Evolutionary conservation across 345 rosid species (phyloP).

Genomic region (Arabidopsis arenosa): DNA sequence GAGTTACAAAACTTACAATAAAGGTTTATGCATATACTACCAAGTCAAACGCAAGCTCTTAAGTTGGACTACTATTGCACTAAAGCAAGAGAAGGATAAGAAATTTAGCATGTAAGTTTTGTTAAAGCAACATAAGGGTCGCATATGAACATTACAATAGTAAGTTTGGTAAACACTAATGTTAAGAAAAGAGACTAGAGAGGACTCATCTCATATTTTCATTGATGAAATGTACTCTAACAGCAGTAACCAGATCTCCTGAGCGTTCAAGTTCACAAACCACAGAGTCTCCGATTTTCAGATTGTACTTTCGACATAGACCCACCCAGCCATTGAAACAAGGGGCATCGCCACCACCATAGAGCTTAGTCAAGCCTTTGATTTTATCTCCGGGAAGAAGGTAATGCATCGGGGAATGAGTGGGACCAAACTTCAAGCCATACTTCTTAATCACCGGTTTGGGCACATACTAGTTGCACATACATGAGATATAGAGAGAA

Average conservation of each 20-base stretch:
- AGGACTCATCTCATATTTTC: slow-evolving; percentile 1
- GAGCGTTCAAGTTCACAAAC: slow-evolving; percentile 37
- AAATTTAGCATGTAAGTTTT: not conserved
- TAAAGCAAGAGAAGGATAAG: not conserved
- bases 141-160: slow-evolving; percentile 1
- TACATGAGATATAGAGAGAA: not conserved
- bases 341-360: rapidly evolving
- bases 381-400: not conserved
- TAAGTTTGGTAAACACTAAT: slow-evolving; percentile 2
- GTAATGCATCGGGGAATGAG: not conserved
- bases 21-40: not conserved
- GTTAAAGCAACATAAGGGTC: not conserved
- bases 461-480: slow-evolving; percentile 28
- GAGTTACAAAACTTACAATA: slow-evolving; percentile 27
- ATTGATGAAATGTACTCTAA: slow-evolving; percentile 21
- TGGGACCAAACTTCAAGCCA: slow-evolving; percentile 37
- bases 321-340: slow-evolving; percentile 29
- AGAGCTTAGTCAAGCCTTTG: not conserved
- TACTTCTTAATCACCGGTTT: not conserved
- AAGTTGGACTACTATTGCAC: not conserved
- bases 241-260: slow-evolving; percentile 18
- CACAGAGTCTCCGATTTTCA: slow-evolving; percentile 24
- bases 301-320: slow-evolving; percentile 25
- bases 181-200: not conserved
- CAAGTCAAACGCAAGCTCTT: not conserved